Evolutionary conservation across 805 yeast genomes (phyloP), one percentile per base, ranked within the genome.

Genomic region (Candida nitratophila): DNA sequence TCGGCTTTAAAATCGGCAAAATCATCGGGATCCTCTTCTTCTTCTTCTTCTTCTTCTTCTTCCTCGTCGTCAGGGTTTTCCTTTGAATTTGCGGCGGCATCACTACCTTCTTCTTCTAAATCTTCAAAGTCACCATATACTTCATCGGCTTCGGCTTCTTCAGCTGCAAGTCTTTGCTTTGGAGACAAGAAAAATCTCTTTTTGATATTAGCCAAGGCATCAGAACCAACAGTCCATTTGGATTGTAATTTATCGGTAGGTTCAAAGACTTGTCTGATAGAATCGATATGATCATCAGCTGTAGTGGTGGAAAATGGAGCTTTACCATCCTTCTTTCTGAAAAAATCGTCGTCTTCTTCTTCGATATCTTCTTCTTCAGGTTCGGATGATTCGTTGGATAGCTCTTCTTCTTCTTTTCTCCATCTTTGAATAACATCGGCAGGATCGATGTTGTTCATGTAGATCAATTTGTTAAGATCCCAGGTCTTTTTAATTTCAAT

Each of bases 391-490:
- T 53, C 70, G 4, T 68, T 71, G 3, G 65, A 70, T 10, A 68
- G 69, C n/a, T 66, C 69, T 2, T 55, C 62, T 34, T 69, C 72
- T 53, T 77, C 79, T 29, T 74, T 70, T 51, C 63, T 77, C 95
- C 95, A 86, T 63, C 90, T 75, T 35, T 67, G 68, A 39, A 87
- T 69, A 30, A 76, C 93, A 50, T 84, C 93, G 1, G 66, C 70
- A 0, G 97, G 90, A 12, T 79, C 77, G 36, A 88, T 71, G 52
- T 86, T 83, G 45, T 83, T 80, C 77, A 85, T 73, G 61, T 93
- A 91, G 4, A 93, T 68, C 44, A 91, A 66, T 56, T 85, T 86
- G 53, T 83, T 81, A 48, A 91, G 77, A 61, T 91, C 86, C 90
- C 95, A 86, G 46, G 68, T 70, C 64, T 71, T 76, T 54, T 66